These are phyloP conservation scores for Syncephalastrum contaminatum DNA, from an alignment of 371 early-diverging fungal species.

Conservation along the genomic window DNA sequence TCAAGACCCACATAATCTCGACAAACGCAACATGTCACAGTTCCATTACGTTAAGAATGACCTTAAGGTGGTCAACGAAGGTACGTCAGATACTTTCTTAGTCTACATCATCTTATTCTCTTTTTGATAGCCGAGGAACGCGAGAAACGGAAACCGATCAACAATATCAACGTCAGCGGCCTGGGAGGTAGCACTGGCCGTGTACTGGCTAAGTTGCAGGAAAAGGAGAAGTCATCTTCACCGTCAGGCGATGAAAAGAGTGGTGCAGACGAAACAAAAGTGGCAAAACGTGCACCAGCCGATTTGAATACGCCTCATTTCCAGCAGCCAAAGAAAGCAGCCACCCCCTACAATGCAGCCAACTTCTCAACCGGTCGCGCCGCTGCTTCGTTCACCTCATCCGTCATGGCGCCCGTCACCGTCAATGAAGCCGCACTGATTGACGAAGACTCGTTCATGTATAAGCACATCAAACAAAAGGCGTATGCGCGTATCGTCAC, in stretches of 20 bases:
- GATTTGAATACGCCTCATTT: constrained; percentile 30
- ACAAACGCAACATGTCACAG: constrained; percentile 65
- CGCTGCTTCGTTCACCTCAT: constrained; percentile 88
- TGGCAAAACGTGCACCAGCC: constrained; percentile 14
- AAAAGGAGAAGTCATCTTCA: constrained; percentile 23
- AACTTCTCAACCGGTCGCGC: constrained; percentile 80
- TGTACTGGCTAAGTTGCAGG: constrained; percentile 53
- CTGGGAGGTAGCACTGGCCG: constrained; percentile 51
- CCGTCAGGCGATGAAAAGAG: constrained; percentile 12
- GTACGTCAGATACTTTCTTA: constrained; percentile 10
- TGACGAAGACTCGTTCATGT: constrained; percentile 86
- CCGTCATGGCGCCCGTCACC: constrained; percentile 74
- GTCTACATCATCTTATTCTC: not conserved
- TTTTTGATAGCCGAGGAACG: constrained; percentile 37
- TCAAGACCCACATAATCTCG: constrained; percentile 86
- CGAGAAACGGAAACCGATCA: constrained; percentile 48
- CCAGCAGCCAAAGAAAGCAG: constrained; percentile 41
- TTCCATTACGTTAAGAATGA: constrained; percentile 77
- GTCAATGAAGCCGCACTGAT: constrained; percentile 67
- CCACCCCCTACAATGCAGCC: constrained; percentile 72
- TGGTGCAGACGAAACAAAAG: constrained; percentile 22
- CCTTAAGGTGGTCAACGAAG: constrained; percentile 51
- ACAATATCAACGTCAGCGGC: constrained; percentile 72
- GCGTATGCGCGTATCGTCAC: constrained; percentile 79
- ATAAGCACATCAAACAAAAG: constrained; percentile 71